Percentiles rank a stretch among this genome's conserved stretches.
phyloP scores from a whole-genome alignment of 2,329 filamentous ascomycete genomes.

The Aspergillus jensenii region DNA sequence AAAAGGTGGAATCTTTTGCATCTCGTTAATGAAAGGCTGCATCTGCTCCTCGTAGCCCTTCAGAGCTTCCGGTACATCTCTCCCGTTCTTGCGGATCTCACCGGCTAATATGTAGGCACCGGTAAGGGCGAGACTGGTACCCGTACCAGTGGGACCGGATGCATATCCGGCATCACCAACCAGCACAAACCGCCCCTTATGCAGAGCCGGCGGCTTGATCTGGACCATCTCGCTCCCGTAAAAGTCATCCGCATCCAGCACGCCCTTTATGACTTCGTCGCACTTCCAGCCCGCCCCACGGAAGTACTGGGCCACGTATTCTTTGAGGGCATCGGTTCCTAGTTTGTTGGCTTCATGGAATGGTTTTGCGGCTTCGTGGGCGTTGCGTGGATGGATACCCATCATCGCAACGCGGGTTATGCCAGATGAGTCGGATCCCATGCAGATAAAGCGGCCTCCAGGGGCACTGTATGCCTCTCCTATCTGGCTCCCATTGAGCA shows the following conservation, averaged over 20 bases:
- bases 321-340: not conserved
- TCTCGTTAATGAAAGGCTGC: too few relatives aligned
- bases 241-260: not conserved
- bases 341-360: not conserved
- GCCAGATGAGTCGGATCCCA: too few relatives aligned
- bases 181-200: not conserved
- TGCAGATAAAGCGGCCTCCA: not conserved
- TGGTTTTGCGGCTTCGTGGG: too few relatives aligned
- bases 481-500: too few relatives aligned
- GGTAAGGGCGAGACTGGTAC: not conserved
- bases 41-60: too few relatives aligned
- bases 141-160: not conserved
- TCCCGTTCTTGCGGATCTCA: too few relatives aligned
- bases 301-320: not conserved
- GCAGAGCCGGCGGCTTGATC: not conserved
- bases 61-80: too few relatives aligned
- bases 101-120: slow-evolving; percentile 1
- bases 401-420: too few relatives aligned
- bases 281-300: not conserved
- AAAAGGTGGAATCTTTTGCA: too few relatives aligned
- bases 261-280: not conserved
- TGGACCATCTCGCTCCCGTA: not conserved
- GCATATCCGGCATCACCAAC: slow-evolving; percentile 2
- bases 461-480: not conserved
- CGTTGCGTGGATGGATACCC: too few relatives aligned